Evolutionary conservation across 1,284 basidiomycete genomes (phyloP).

Genomic region (Apiotrichum porosum): DNA sequence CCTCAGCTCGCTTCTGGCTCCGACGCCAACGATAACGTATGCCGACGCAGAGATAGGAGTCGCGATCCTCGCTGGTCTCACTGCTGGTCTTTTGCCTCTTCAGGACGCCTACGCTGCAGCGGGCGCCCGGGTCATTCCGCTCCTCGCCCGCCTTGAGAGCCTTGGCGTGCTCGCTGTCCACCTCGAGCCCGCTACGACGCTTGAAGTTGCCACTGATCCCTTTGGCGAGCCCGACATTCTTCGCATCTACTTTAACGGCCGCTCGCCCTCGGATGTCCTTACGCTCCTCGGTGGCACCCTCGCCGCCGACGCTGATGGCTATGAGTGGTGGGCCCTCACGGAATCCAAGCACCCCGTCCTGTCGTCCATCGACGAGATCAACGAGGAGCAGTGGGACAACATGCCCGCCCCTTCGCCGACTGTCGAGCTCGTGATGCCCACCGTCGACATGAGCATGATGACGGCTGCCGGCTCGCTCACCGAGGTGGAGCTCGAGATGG

Average conservation of each 20-base stretch:
- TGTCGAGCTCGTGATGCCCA: conserved; percentile 29
- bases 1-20: conserved; percentile 29
- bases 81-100: conserved; percentile 27
- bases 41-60: conserved; percentile 35
- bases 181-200: conserved; percentile 4
- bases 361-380: conserved; percentile 14
- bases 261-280: conserved; percentile 28
- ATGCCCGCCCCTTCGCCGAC: background rate
- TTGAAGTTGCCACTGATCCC: conserved; percentile 11
- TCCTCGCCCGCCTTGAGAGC: conserved; percentile 32
- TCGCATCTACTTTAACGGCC: conserved; percentile 26
- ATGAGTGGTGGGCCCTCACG: conserved; percentile 26
- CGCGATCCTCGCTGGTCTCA: conserved; percentile 29
- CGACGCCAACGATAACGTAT: conserved; percentile 27
- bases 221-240: conserved; percentile 32
- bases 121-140: conserved; percentile 27
- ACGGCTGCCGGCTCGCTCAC: background rate
- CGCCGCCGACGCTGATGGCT: conserved; percentile 12
- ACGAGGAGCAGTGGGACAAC: conserved; percentile 21
- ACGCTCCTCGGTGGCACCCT: conserved; percentile 30
- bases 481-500: background rate
- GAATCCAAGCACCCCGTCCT: conserved; percentile 5
- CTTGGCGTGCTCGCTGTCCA: conserved; percentile 24
- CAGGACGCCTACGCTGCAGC: conserved; percentile 31
- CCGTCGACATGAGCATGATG: conserved; percentile 20